Evolutionary conservation across 345 rosid genomes (phyloP).

Genomic region (Arabidopsis arenosa): DNA sequence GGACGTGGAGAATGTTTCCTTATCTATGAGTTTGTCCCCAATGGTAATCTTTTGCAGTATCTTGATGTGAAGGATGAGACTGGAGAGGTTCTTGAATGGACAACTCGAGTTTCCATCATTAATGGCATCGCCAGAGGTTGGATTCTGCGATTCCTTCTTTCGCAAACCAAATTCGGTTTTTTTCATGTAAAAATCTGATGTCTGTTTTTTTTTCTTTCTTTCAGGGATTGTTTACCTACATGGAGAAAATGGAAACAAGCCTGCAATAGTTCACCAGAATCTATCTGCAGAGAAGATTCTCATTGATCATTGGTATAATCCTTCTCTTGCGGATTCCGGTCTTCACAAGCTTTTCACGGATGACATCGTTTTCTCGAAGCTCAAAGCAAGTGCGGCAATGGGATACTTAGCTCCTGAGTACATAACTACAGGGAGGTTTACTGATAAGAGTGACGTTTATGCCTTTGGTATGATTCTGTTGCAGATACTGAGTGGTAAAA

Average conservation of each 20-base stretch:
- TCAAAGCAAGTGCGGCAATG: conserved; percentile 97
- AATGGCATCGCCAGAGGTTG: conserved; percentile 88
- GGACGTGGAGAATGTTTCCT: conserved; percentile 96
- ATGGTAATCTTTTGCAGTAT: conserved; percentile 79
- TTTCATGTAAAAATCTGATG: conserved; percentile 10
- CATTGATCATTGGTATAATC: conserved; percentile 68
- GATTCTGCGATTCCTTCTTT: conserved; percentile 19
- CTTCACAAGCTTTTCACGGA: conserved; percentile 90
- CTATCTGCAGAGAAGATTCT: conserved; percentile 85
- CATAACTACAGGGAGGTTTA: conserved; percentile 83
- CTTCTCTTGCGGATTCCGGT: conserved; percentile 80
- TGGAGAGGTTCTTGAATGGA: conserved; percentile 82
- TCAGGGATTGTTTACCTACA: conserved; percentile 83
- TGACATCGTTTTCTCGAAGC: conserved; percentile 83
- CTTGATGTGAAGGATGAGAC: conserved; percentile 67
- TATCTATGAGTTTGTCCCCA: conserved; percentile 80
- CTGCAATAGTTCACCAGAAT: conserved; percentile 77
- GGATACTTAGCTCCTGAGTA: conserved; percentile 98
- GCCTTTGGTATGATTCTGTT: conserved; percentile 82
- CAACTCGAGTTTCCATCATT: conserved; percentile 75
- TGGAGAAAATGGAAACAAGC: conserved; percentile 65
- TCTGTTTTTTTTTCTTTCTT: conserved; percentile 5
- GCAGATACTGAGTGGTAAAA: conserved; percentile 82
- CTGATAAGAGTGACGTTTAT: conserved; percentile 86
- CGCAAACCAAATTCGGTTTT: background rate